Evolutionary conservation across 306 rosid genomes (phyloP), one percentile per base, ranked within the genome.

Genomic region (Lathyrus sativus): DNA sequence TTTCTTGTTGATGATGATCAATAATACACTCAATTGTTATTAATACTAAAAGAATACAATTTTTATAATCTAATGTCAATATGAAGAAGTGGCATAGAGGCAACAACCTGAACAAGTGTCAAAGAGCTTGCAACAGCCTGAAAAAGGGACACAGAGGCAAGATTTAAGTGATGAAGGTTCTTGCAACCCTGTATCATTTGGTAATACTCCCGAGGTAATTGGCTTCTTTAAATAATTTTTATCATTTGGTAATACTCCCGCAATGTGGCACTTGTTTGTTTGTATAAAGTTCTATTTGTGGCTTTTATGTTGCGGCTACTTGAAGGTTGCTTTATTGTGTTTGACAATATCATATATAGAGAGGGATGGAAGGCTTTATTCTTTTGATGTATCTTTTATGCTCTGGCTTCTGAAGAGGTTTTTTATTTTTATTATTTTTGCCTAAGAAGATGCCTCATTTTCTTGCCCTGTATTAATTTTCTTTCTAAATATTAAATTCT

Each of bases 221-320:
- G n/a, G n/a, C n/a, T n/a, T n/a, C n/a, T n/a, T n/a, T n/a, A n/a
- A n/a, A n/a, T n/a, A n/a, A n/a, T n/a, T n/a, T n/a, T n/a, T n/a
- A n/a, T n/a, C n/a, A n/a, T n/a, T n/a, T n/a, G n/a, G n/a, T n/a
- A n/a, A n/a, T n/a, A n/a, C n/a, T n/a, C n/a, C n/a, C n/a, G n/a
- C n/a, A n/a, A 35, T 35, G 9, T 35, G 1, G 39, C 61, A n/a
- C 59, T 64, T 74, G 50, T 53, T 73, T 74, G 43, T 53, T 68
- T 68, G 67, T 70, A 64, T 63, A 22, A 59, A 48, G 74, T 62
- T 68, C 67, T 66, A 45, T 45, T 31, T 45, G 67, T 28, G 71
- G 53, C 57, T 37, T 45, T 44, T 61, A 54, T 72, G 24, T 67
- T 60, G 41, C 46, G 22, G 75, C 39, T 67, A 37, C 53, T 64